Conservation (phyloP, 169 alveolate genomes). For the Plasmodium malariae region DNA sequence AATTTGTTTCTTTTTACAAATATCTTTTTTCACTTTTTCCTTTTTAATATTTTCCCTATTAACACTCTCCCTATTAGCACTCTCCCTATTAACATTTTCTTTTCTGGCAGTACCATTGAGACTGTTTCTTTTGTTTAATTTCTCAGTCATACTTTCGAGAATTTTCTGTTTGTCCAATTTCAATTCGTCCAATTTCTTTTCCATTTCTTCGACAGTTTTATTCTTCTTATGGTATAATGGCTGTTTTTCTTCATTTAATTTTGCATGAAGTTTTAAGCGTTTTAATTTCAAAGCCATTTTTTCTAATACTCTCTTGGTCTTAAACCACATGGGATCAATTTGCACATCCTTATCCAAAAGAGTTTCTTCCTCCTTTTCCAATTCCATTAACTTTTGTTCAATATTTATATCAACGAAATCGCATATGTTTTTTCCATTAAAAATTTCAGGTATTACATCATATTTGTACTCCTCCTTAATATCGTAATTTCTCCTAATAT, state of each 20-base stretch:
- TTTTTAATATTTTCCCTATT: neutral
- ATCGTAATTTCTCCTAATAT: constrained; percentile 87
- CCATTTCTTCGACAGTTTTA: constrained; percentile 59
- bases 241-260: constrained; percentile 42
- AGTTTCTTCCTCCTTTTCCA: constrained; percentile 97
- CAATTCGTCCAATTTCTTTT: constrained; percentile 38
- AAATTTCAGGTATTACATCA: constrained; percentile 98
- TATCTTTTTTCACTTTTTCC: constrained; percentile 37
- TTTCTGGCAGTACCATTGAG: neutral
- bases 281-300: constrained; percentile 52
- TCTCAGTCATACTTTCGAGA: constrained; percentile 50
- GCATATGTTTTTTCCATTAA: constrained; percentile 97
- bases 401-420: constrained; percentile 98
- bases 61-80: neutral
- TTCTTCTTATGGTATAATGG: constrained; percentile 62
- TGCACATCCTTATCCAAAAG: constrained; percentile 88
- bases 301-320: constrained; percentile 53
- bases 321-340: constrained; percentile 79
- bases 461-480: constrained; percentile 92
- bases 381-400: constrained; percentile 93
- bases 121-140: constrained; percentile 9
- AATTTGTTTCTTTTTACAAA: constrained; percentile 40
- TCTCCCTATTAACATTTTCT: neutral
- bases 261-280: constrained; percentile 37
- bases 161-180: constrained; percentile 30